These are phyloP conservation scores for Sporothrix pallida DNA, from an alignment of 2,329 filamentous ascomycete species.

Conservation along the genomic window DNA sequence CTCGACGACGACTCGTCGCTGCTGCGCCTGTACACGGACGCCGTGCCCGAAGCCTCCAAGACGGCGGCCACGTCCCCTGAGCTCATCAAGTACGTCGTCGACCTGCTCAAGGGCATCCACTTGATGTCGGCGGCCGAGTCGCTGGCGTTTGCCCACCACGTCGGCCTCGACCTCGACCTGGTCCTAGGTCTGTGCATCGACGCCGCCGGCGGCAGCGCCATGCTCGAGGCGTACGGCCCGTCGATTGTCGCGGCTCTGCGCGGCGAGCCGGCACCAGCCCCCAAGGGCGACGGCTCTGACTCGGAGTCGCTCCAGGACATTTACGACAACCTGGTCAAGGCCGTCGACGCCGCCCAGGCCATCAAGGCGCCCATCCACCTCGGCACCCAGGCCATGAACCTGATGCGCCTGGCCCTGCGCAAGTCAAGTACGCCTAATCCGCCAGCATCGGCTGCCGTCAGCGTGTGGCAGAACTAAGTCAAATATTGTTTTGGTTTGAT, in stretches of 20 bases:
- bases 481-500: neutral
- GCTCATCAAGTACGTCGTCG: conserved; percentile 44
- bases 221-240: conserved; percentile 48
- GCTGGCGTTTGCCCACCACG: conserved; percentile 50
- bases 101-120: conserved; percentile 52
- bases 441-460: conserved; percentile 41
- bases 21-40: conserved; percentile 52
- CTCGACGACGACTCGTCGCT: conserved; percentile 53
- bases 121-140: conserved; percentile 53
- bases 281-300: conserved; percentile 35
- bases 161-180: conserved; percentile 53
- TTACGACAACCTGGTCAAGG: conserved; percentile 46
- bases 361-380: conserved; percentile 51
- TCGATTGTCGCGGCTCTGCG: conserved; percentile 48
- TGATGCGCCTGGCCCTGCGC: conserved; percentile 45
- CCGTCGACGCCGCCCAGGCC: conserved; percentile 51
- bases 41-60: conserved; percentile 39
- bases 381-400: conserved; percentile 49
- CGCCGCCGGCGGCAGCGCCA: conserved; percentile 52
- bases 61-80: neutral
- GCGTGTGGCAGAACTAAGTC: conserved; percentile 38
- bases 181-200: conserved; percentile 54
- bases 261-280: conserved; percentile 39
- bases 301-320: conserved; percentile 43
- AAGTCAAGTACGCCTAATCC: conserved; percentile 32